These are phyloP conservation scores for Agroathelia rolfsii DNA, from an alignment of 1,284 basidiomycete genomes.

Conservation along the genomic window DNA sequence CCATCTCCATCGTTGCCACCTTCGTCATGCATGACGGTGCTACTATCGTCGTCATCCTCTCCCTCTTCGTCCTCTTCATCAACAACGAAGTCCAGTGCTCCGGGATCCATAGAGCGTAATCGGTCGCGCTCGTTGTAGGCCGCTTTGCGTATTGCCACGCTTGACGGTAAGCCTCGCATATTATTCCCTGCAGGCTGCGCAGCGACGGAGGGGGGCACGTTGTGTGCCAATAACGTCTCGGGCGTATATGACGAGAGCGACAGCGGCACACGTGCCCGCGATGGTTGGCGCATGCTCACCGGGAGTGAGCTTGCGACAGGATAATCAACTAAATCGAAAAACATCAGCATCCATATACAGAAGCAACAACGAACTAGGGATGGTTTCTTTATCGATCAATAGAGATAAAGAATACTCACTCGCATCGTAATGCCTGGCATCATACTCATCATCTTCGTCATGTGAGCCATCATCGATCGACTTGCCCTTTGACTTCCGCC, in stretches of 20 bases:
- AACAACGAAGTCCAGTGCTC: conserved; percentile 47
- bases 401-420: too few relatives aligned
- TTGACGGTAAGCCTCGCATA: too few relatives aligned
- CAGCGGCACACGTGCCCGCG: conserved; percentile 25
- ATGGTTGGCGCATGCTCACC: conserved; percentile 40
- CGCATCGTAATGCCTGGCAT: too few relatives aligned
- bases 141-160: conserved; percentile 43
- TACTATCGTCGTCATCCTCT: conserved; percentile 24
- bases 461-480: conserved; percentile 12
- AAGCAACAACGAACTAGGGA: too few relatives aligned
- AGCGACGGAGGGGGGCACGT: too few relatives aligned
- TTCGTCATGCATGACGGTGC: conserved; percentile 13
- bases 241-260: conserved; percentile 47
- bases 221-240: conserved; percentile 33
- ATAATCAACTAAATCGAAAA: too few relatives aligned
- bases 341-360: too few relatives aligned
- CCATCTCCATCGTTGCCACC: conserved; percentile 18
- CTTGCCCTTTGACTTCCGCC: conserved; percentile 42
- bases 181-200: too few relatives aligned
- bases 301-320: too few relatives aligned
- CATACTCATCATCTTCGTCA: conserved; percentile 14
- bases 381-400: too few relatives aligned
- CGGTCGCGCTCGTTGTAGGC: conserved; percentile 61
- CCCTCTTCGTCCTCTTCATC: conserved; percentile 34
- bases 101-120: conserved; percentile 52